Conservation (phyloP, 495 filamentous ascomycete genomes). For the Neurospora sp. region DNA sequence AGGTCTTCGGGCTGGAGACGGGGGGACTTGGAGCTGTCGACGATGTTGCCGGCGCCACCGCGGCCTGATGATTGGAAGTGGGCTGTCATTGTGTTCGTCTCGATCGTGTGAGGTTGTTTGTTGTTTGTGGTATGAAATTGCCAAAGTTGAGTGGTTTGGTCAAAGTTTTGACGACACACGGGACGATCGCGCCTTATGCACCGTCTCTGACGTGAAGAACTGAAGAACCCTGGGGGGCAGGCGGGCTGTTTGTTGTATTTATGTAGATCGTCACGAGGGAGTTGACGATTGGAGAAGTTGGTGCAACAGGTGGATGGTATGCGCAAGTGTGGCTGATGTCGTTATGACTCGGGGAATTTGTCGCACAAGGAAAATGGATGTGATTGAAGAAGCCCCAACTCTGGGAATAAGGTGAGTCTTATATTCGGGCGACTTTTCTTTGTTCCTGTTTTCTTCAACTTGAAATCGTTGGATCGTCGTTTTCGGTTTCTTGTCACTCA, state of each 20-base stretch:
- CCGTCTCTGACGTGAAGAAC: neutral
- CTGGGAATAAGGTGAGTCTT: neutral
- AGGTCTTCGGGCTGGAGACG: slow-evolving; percentile 49
- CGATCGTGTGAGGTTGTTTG: neutral
- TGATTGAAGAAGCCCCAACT: neutral
- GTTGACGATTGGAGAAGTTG: neutral
- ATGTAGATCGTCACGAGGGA: neutral
- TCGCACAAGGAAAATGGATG: neutral
- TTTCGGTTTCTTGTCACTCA: neutral
- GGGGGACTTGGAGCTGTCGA: slow-evolving; percentile 41
- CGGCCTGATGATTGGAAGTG: slow-evolving; percentile 38
- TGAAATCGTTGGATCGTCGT: neutral
- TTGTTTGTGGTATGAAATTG: neutral
- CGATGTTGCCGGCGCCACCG: slow-evolving; percentile 66
- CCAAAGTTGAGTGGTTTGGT: neutral
- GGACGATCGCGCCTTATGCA: neutral
- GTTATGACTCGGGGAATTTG: neutral
- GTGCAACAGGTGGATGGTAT: no score
- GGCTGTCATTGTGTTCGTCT: slow-evolving; percentile 18
- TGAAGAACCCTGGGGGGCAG: neutral
- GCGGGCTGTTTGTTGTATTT: neutral
- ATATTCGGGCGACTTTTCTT: neutral
- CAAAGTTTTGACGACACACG: neutral
- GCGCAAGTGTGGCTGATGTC: neutral
- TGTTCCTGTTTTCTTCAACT: neutral